A percentile compares a stretch with the other conserved stretches of the same genome.
These are phyloP conservation scores for Xerocomellus amylosporus DNA, from an alignment of 768 basidiomycete genomes.

Conservation along the genomic window DNA sequence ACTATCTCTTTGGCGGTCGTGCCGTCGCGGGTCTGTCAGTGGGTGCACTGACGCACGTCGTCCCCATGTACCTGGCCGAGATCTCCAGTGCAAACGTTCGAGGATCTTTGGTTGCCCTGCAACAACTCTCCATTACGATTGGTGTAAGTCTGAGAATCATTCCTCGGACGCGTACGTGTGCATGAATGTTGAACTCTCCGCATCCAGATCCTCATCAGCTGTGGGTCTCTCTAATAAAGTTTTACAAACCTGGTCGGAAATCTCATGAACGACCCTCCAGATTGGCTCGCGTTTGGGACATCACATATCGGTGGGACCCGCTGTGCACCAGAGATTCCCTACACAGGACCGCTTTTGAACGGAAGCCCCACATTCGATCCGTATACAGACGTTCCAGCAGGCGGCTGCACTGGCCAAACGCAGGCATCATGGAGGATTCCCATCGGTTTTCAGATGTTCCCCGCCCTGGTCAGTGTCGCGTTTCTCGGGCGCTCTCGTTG, in stretches of 20 bases:
- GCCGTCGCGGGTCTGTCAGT: conserved; percentile 20
- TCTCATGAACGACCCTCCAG: conserved; percentile 6
- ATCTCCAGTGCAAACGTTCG: conserved; percentile 39
- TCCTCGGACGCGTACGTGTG: background rate
- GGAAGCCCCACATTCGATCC: conserved; percentile 32
- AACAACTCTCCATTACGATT: conserved; percentile 35
- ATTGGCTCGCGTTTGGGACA: conserved; percentile 34
- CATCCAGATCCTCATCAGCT: conserved; percentile 31
- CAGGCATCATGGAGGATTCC: conserved; percentile 37
- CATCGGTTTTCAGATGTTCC: conserved; percentile 38
- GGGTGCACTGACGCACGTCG: conserved; percentile 23
- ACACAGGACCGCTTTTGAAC: conserved; percentile 31
- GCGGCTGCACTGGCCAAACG: conserved; percentile 31
- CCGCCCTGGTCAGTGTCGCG: conserved; percentile 32
- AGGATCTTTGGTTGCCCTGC: conserved; percentile 36
- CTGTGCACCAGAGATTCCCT: conserved; percentile 28
- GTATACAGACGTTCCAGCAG: conserved; percentile 28
- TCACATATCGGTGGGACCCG: conserved; percentile 35
- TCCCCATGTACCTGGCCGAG: conserved; percentile 38
- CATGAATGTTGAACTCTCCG: background rate
- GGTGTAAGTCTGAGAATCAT: conserved; percentile 27
- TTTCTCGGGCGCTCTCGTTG: background rate
- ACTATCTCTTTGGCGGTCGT: conserved; percentile 30
- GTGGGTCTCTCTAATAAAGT: conserved; percentile 15
- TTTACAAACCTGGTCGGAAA: background rate